These are phyloP conservation scores for Remersonia thermophila DNA, from an alignment of 2,329 filamentous ascomycete genomes.

Conservation along the genomic window DNA sequence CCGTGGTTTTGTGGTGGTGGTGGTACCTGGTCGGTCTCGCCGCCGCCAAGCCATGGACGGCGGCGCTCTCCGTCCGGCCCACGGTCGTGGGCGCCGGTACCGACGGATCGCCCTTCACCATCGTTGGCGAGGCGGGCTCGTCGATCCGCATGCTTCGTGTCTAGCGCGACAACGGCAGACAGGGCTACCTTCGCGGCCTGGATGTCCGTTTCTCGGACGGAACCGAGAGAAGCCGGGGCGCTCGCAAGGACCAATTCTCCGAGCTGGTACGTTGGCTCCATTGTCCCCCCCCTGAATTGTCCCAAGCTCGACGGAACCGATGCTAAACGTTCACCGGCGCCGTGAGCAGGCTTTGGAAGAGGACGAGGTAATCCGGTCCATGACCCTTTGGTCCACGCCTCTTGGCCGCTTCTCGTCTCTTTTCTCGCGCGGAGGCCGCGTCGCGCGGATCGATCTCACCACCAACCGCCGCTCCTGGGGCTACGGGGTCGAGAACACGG, in stretches of 20 bases:
- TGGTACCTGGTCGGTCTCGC: neutral
- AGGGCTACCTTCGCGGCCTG: slow-evolving; percentile 1
- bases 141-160: slow-evolving; percentile 1
- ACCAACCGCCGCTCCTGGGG: slow-evolving; percentile 2
- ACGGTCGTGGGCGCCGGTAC: neutral
- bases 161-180: slow-evolving; percentile 4
- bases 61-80: slow-evolving; percentile 1
- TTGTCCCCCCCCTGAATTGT: neutral
- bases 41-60: neutral
- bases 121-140: slow-evolving; percentile 1
- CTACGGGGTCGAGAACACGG: slow-evolving; percentile 4
- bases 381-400: neutral
- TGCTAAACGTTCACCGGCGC: neutral
- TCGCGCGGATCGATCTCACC: slow-evolving; percentile 4
- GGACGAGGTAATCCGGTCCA: neutral
- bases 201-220: slow-evolving; percentile 4
- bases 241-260: slow-evolving; percentile 1
- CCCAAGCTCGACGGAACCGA: neutral
- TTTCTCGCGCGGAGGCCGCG: neutral
- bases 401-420: neutral
- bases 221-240: neutral
- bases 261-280: neutral
- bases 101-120: slow-evolving; percentile 3
- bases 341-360: neutral
- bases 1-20: too few relatives aligned